Evolutionary conservation across 495 filamentous ascomycete genomes (phyloP).

Genomic region (Penicillium maclennaniae): DNA sequence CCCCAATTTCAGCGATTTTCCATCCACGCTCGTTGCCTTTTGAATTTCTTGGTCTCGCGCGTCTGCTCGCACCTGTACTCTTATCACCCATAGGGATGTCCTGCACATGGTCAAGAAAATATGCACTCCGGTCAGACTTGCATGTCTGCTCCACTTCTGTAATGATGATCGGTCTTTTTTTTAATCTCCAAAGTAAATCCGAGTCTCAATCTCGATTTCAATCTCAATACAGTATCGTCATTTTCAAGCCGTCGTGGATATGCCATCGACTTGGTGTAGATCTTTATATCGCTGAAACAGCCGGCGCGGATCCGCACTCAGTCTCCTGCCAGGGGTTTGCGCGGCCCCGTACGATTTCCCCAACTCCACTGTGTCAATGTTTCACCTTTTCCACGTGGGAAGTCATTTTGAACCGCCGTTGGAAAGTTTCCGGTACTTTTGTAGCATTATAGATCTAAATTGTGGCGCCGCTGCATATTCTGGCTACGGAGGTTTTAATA

Average conservation of each 20-base stretch:
- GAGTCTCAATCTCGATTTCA: background rate
- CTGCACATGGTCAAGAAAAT: slow-evolving; percentile 17
- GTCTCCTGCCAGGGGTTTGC: slow-evolving; percentile 4
- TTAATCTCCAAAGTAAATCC: no score
- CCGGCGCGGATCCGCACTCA: background rate
- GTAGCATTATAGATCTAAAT: background rate
- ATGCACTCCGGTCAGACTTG: background rate
- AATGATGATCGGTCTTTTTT: slow-evolving; percentile 6
- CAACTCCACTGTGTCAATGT: background rate
- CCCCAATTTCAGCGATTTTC: background rate
- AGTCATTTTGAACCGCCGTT: background rate
- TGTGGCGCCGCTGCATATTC: background rate
- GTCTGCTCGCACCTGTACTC: background rate
- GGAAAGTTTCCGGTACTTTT: background rate
- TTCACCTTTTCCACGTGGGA: slow-evolving; percentile 1
- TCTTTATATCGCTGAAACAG: background rate
- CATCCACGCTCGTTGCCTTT: background rate
- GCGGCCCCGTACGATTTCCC: no score
- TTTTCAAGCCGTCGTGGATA: background rate
- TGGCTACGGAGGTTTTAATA: background rate
- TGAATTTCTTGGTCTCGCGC: background rate
- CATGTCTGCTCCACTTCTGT: background rate
- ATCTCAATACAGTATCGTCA: background rate
- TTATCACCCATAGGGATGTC: slow-evolving; percentile 1
- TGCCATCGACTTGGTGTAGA: background rate